These are phyloP conservation scores for Chara braunii DNA, from an alignment of 139 green algal species.

Conservation along the genomic window DNA sequence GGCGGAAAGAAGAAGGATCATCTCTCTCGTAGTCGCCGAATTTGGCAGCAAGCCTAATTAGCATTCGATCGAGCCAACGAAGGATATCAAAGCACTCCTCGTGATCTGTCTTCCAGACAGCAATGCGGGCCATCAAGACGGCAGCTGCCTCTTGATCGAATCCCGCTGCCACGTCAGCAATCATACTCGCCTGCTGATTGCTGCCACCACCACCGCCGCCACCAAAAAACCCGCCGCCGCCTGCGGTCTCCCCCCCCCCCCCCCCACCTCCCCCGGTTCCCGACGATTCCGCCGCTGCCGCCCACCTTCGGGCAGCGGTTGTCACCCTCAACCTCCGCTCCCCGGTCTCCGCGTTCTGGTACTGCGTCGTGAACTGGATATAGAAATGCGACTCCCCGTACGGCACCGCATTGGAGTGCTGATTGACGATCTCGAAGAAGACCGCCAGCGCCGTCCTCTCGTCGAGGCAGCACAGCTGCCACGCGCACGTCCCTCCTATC, in stretches of 20 bases:
- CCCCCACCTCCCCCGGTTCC: no score
- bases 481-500: conserved; percentile 47
- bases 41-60: conserved; percentile 46
- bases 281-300: no score
- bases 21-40: conserved; percentile 49
- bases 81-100: conserved; percentile 49
- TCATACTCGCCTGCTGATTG: no score
- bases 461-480: conserved; percentile 46
- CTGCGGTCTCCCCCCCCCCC: no score
- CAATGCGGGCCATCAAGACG: conserved; percentile 44
- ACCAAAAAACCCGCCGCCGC: no score
- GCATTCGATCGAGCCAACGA: conserved; percentile 53
- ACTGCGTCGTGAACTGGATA: conserved; percentile 45
- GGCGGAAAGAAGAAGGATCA: conserved; percentile 44
- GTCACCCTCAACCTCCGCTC: conserved; percentile 43
- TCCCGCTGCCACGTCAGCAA: conserved; percentile 22
- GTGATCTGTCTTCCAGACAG: conserved; percentile 37
- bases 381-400: conserved; percentile 37
- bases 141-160: conserved; percentile 52
- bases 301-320: conserved; percentile 49
- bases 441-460: conserved; percentile 1
- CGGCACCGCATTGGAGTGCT: conserved; percentile 16
- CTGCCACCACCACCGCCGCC: background rate
- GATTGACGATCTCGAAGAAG: conserved; percentile 13
- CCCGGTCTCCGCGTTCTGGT: conserved; percentile 32